Evolutionary conservation across 768 basidiomycete species (phyloP), one percentile per base, ranked within the genome.

Genomic region (Agrocybe pediades): DNA sequence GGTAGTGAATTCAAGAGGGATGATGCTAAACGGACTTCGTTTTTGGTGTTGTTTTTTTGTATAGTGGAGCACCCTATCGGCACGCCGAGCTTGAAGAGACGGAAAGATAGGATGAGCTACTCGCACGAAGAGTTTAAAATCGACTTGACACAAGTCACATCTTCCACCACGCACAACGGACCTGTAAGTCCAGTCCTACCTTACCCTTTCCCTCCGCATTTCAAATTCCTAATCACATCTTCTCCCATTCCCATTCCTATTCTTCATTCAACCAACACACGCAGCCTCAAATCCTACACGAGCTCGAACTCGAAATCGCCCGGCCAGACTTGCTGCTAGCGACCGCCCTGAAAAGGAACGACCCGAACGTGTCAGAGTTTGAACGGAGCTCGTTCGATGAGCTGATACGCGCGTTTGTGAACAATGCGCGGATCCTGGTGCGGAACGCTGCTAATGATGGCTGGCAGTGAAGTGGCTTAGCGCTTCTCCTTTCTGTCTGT

Each of bases 31-130:
- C n/a, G n/a, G n/a, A n/a, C 11, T 47, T 54, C 17, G 33, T 16
- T 29, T 25, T 46, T 42, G 30, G 53, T 41, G 49, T 47, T 25
- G 19, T 9, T 29, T 6, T 13, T 17, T n/a, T 30, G n/a, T 46
- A 16, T 48, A 92, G 90, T 84, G n/a, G 60, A 77, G 2, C 87
- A 85, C 60, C 90, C 90, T 0, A 61, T 85, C 41, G 90, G 90
- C 11, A 66, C 80, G 6, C 68, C 87, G 1, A 77, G 80, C 8
- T 73, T 81, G 58, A 79, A 83, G 26, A 81, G 91, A 53, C 77
- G 81, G 73, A 99, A 97, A 73, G 92, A 99, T 71, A 80, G 97
- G 41, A 78, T 98, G 68, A 90, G 91, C 63, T 99, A 99, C 69
- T 74, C 86, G 3, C 97, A 99, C 69, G 95, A 98, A 69, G 87